phyloP scores from a whole-genome alignment of 306 rosid genomes.

The Calophaca sinica region DNA sequence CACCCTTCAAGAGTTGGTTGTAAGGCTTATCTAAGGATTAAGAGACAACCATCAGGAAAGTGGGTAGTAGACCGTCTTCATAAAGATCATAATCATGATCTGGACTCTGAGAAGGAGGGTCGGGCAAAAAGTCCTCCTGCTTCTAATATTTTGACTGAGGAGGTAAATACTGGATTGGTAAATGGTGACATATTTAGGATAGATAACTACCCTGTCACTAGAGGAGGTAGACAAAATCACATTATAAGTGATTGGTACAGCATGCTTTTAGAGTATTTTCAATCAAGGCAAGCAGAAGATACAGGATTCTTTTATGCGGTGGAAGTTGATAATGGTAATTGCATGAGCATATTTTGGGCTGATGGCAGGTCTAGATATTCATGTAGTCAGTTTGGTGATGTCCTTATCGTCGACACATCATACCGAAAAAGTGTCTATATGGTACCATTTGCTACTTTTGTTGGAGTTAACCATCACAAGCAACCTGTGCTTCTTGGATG shows the following conservation, averaged over 20 bases:
- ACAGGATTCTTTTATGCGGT: conserved; percentile 91
- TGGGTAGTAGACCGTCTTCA: conserved; percentile 92
- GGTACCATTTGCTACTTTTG: conserved; percentile 90
- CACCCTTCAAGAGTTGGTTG: conserved; percentile 98
- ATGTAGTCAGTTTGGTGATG: conserved; percentile 93
- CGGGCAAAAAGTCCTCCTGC: conserved; percentile 53
- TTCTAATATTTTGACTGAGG: conserved; percentile 70
- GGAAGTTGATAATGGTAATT: conserved; percentile 75
- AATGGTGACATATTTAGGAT: conserved; percentile 66
- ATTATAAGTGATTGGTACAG: conserved; percentile 83
- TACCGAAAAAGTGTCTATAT: conserved; percentile 73
- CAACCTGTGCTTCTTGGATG: conserved; percentile 97
- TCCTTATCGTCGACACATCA: conserved; percentile 77
- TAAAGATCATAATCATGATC: conserved; percentile 86
- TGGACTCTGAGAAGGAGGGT: conserved; percentile 58
- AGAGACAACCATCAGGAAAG: conserved; percentile 81
- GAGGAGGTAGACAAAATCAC: conserved; percentile 78
- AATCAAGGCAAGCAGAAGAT: conserved; percentile 86
- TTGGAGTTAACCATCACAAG: conserved; percentile 92
- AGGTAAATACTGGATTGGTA: conserved; percentile 65
- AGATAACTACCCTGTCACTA: conserved; percentile 58
- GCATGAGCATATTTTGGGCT: conserved; percentile 98
- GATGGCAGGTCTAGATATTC: conserved; percentile 96
- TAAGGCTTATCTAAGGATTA: conserved; percentile 89
- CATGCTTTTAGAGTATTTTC: conserved; percentile 83